Evolutionary conservation across 1,139 yeast species (phyloP), one percentile per base, ranked within the genome.

Genomic region (Zygosaccharomyces pseudobailii): DNA sequence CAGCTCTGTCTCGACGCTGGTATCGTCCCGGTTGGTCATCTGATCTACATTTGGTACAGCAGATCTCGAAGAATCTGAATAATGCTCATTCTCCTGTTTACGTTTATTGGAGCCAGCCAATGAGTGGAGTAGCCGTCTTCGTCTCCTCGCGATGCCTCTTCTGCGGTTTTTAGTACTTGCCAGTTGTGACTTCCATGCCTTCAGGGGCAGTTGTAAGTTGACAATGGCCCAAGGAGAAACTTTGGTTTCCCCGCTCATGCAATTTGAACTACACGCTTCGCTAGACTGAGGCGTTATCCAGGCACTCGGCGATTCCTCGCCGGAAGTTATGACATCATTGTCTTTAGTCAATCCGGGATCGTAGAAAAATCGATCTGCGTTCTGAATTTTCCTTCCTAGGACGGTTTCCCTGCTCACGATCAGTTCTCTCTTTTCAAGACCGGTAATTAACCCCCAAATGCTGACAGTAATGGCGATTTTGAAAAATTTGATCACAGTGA

Each of bases 371-470:
- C 55, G 54, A 35, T 62, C 64, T n/a, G 48, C 43, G 41, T 61
- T 61, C 42, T 54, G 54, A 25, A 64, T 63, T 40, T 57, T 57
- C 41, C 65, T 53, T 2, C 68, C 68, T n/a, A 64, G 42, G 13
- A 64, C 55, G 2, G 67, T 61, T 34, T 55, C 57, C 42, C 56
- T 59, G 40, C 55, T 56, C 24, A 62, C 33, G 8, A 48, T 46
- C 20, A 55, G 42, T 45, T 62, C 65, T 45, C 62, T 59, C 41
- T 51, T 54, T 42, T 62, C 65, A 23, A 63, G 48, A 2, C 57
- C 59, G 24, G 59, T 60, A 19, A 64, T 54, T 13, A 64, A 51
- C n/a, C 66, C 63, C 68, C 68, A 64, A 7, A 57, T 50, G 46
- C 61, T 64, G 5, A 62, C 65, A 3, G 66, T 61, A 13, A 64